Percentiles rank a stretch among this genome's conserved stretches.
phyloP scores from a whole-genome alignment of 2,329 filamentous ascomycete species.

The Colletotrichum orbiculare region DNA sequence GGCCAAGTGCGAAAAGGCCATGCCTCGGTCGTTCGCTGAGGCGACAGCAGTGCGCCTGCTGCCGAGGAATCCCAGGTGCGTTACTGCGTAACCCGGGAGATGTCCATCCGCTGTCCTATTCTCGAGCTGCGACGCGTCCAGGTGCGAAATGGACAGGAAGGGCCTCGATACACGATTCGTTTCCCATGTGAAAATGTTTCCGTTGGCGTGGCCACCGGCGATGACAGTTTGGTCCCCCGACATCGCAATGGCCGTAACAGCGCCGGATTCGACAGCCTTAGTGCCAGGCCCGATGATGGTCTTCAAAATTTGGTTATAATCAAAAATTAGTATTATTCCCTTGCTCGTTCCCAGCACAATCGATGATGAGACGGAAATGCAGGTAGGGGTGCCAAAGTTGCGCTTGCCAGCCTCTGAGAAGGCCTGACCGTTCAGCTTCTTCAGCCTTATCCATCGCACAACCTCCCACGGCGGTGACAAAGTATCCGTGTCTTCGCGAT shows the following conservation, averaged over 20 bases:
- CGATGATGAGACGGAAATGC: constrained; percentile 85
- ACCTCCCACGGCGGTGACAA: constrained; percentile 93
- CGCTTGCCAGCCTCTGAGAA: constrained; percentile 94
- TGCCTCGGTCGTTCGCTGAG: constrained; percentile 92
- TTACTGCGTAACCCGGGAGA: constrained; percentile 78
- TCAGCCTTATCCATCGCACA: constrained; percentile 93
- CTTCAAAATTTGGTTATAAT: constrained; percentile 96
- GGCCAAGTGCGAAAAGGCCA: constrained; percentile 98
- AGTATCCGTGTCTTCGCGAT: constrained; percentile 74
- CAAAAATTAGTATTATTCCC: constrained; percentile 93
- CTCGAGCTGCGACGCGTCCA: constrained; percentile 73
- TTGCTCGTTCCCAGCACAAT: constrained; percentile 95
- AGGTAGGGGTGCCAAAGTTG: constrained; percentile 92
- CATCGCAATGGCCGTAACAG: constrained; percentile 87
- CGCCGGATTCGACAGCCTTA: constrained; percentile 91
- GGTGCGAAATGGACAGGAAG: constrained; percentile 86
- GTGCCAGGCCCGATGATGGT: constrained; percentile 93
- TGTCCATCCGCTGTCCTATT: constrained; percentile 84
- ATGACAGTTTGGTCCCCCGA: constrained; percentile 95
- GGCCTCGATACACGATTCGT: constrained; percentile 83
- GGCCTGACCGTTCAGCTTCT: constrained; percentile 87
- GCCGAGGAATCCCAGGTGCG: constrained; percentile 94
- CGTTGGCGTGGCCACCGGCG: constrained; percentile 88
- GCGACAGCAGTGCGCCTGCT: constrained; percentile 94
- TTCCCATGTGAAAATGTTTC: constrained; percentile 98